Evolutionary conservation across 495 filamentous ascomycete genomes (phyloP).

Genomic region (Chaetomidium leptoderma): DNA sequence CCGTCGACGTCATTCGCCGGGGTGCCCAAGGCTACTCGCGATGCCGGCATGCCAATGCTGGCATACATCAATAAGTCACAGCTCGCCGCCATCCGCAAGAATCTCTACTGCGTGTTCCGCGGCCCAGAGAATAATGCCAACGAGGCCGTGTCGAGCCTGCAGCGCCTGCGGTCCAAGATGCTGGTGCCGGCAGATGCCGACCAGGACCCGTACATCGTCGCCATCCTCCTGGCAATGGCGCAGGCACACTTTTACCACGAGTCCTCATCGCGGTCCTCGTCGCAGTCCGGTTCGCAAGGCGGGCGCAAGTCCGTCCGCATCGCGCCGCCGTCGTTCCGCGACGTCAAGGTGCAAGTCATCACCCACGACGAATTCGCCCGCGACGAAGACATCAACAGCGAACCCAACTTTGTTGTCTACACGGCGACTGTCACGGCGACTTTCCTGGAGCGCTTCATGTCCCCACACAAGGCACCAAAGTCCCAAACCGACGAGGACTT

Average conservation of each 20-base stretch:
- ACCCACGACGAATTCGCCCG: constrained; percentile 41
- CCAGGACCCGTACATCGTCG: constrained; percentile 43
- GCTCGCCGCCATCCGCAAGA: constrained; percentile 32
- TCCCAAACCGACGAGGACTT: constrained; percentile 1
- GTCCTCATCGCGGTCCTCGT: constrained; percentile 12
- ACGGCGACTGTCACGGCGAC: constrained; percentile 36
- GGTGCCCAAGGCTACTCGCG: constrained; percentile 9
- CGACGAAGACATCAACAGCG: constrained; percentile 30
- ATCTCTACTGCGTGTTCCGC: constrained; percentile 31
- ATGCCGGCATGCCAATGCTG: constrained; percentile 31
- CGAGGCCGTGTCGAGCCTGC: constrained; percentile 33
- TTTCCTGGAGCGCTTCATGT: constrained; percentile 39
- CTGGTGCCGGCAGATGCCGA: constrained; percentile 37
- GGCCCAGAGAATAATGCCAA: constrained; percentile 32
- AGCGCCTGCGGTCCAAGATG: constrained; percentile 35
- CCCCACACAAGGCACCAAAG: constrained; percentile 31
- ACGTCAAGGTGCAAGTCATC: constrained; percentile 41
- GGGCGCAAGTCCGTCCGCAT: constrained; percentile 13
- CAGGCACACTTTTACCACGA: constrained; percentile 41
- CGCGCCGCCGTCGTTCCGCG: constrained; percentile 24
- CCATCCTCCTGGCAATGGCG: constrained; percentile 43
- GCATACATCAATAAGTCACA: constrained; percentile 40
- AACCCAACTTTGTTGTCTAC: constrained; percentile 42
- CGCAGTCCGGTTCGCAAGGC: constrained; percentile 17
- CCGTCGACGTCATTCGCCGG: constrained; percentile 20